A percentile compares a stretch with the other conserved stretches of the same genome.
Conservation (phyloP, 2,329 filamentous ascomycete genomes). For the Hortaea sp. region DNA sequence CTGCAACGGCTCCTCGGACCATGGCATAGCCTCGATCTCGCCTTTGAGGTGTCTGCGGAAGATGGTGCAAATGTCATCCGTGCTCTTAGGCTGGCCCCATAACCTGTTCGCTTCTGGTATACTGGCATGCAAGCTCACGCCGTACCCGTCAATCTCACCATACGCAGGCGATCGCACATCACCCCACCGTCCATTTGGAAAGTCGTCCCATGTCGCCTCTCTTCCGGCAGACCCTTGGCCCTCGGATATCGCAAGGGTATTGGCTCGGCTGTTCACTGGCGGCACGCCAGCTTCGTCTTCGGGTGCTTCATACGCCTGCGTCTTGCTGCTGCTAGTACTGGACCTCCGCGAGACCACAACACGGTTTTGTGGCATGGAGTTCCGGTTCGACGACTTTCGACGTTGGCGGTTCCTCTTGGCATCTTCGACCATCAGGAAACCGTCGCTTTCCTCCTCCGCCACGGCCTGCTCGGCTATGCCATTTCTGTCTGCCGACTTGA, state of each 20-base stretch:
- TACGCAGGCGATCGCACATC: constrained; percentile 88
- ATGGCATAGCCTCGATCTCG: constrained; percentile 71
- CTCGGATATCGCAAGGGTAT: constrained; percentile 87
- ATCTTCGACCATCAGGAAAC: constrained; percentile 35
- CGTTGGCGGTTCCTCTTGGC: constrained; percentile 34
- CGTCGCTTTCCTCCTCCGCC: constrained; percentile 21
- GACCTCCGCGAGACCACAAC: constrained; percentile 50
- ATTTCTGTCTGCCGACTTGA: constrained; percentile 22
- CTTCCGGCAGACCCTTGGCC: constrained; percentile 80
- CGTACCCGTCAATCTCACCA: constrained; percentile 96
- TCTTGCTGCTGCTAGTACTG: constrained; percentile 42
- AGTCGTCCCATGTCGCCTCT: constrained; percentile 98
- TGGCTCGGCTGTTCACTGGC: constrained; percentile 60
- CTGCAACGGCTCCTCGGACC: constrained; percentile 82
- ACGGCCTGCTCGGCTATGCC: constrained; percentile 34
- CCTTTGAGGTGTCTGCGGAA: constrained; percentile 77
- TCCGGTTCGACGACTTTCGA: constrained; percentile 65
- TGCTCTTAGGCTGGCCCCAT: constrained; percentile 69
- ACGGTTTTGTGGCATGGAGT: constrained; percentile 77
- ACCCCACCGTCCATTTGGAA: constrained; percentile 91
- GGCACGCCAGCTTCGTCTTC: constrained; percentile 71
- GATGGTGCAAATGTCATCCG: constrained; percentile 63
- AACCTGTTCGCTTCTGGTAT: constrained; percentile 71
- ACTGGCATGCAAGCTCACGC: constrained; percentile 86
- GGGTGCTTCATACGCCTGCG: constrained; percentile 51